Conservation (phyloP, 1,284 basidiomycete species). For the Cryptococcus floricola region DNA sequence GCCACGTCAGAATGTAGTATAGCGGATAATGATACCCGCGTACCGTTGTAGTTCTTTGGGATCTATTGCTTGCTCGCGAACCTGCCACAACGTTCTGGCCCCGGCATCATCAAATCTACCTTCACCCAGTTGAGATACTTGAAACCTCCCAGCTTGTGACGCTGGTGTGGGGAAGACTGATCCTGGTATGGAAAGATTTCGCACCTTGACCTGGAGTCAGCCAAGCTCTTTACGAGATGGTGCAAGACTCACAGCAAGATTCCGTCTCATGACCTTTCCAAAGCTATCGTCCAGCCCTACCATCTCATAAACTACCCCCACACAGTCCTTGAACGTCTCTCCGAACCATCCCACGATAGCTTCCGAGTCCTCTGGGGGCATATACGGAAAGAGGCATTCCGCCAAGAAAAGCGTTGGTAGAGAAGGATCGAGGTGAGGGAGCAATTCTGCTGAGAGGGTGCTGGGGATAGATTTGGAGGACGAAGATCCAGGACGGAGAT, state of each 20-base stretch:
- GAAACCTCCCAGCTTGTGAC: constrained; percentile 64
- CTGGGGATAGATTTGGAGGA: constrained; percentile 28
- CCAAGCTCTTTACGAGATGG: neutral
- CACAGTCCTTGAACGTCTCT: constrained; percentile 52
- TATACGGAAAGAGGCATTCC: constrained; percentile 91
- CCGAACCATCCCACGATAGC: constrained; percentile 72
- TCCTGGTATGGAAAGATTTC: constrained; percentile 71
- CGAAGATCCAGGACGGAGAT: constrained; percentile 59
- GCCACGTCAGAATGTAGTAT: neutral
- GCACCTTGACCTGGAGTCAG: constrained; percentile 19
- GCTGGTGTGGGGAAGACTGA: constrained; percentile 59
- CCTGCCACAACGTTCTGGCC: constrained; percentile 65
- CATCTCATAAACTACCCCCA: constrained; percentile 78
- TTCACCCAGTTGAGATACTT: constrained; percentile 22
- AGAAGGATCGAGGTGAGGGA: constrained; percentile 57
- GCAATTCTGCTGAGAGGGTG: constrained; percentile 17
- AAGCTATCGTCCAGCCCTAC: constrained; percentile 78
- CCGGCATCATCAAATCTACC: constrained; percentile 56
- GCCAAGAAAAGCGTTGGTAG: constrained; percentile 78
- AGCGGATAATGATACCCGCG: constrained; percentile 12
- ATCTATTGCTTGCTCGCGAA: constrained; percentile 59
- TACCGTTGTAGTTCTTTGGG: constrained; percentile 63
- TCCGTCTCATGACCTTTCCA: constrained; percentile 80
- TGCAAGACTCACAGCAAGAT: constrained; percentile 61
- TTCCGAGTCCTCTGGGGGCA: constrained; percentile 60